Evolutionary conservation across 106 monocot genomes (phyloP), one percentile per base, ranked within the genome.

Genomic region (Platanthera guangdongensis): DNA sequence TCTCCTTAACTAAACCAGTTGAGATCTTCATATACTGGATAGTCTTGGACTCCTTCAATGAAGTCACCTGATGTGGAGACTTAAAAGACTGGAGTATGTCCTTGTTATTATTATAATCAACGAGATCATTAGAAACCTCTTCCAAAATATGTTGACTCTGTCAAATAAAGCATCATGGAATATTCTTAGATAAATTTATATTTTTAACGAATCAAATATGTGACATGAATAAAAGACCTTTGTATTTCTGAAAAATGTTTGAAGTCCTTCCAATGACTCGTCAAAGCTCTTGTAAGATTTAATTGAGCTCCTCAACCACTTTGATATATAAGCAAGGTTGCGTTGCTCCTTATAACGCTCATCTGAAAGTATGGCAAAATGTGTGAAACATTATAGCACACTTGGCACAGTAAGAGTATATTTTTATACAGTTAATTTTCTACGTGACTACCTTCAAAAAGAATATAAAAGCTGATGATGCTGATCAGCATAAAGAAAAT

Each of bases 231-330:
- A 68, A 52, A 8, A 64, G 13, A 99, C 88, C 93, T 88, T 84
- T 59, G 68, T 78, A 80, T 84, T 74, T 71, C 68, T 54, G 81
- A 99, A 99, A 76, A 99, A 99, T 9, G 68, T 52, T 71, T 52
- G 82, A 7, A 99, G 75, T 57, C 80, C 92, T 47, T 85, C 60
- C 76, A 99, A 22, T 82, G 92, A 85, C 4, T 86, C 77, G 64
- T 92, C 81, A 83, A 99, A 94, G 77, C 67, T 87, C 47, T 82
- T 83, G 77, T 76, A 88, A 19, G 84, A 73, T 80, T 88, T 94
- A 59, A 99, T 90, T 65, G 99, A 92, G 59, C 82, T 92, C 54
- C 76, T 88, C 75, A 99, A 81, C 99, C 99, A 99, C 75, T 90
- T 99, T 14, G 99, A 94, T 68, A 99, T 81, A 65, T 94, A 87